phyloP scores from a whole-genome alignment of 2,329 filamentous ascomycete species.

The Ophiostoma quercus region DNA sequence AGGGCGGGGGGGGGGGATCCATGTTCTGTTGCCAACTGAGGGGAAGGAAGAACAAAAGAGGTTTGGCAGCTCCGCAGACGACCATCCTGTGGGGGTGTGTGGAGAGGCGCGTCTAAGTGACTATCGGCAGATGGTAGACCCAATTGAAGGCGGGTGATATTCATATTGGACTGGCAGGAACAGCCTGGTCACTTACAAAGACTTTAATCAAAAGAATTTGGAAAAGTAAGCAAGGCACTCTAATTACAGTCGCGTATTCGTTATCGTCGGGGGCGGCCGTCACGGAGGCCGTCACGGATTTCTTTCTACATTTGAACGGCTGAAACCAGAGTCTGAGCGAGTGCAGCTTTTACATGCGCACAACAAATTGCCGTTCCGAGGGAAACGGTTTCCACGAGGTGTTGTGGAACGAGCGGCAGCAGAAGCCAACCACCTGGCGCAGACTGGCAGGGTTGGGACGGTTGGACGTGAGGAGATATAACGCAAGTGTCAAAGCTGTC shows the following conservation, averaged over 20 bases:
- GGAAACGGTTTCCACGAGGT: neutral
- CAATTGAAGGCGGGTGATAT: slow-evolving; percentile 21
- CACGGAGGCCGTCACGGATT: neutral
- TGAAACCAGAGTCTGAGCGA: neutral
- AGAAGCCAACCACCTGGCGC: neutral
- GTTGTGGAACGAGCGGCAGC: neutral
- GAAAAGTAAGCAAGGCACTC: too few species aligned
- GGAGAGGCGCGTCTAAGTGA: slow-evolving; percentile 21
- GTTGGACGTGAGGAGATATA: neutral
- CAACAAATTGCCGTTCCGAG: neutral
- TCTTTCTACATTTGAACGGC: neutral
- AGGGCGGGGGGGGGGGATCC: slow-evolving; percentile 9
- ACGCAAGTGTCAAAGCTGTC: neutral
- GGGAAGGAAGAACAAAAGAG: slow-evolving; percentile 18
- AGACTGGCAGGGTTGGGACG: neutral
- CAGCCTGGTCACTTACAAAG: too few species aligned
- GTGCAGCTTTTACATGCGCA: neutral
- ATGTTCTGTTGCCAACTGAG: slow-evolving; percentile 21
- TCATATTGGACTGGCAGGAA: too few species aligned
- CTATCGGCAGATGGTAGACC: slow-evolving; percentile 27
- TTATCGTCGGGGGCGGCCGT: neutral
- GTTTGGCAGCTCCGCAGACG: slow-evolving; percentile 16
- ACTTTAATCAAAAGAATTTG: too few species aligned
- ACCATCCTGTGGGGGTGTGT: slow-evolving; percentile 21
- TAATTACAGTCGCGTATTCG: neutral